phyloP scores from a whole-genome alignment of 371 early-diverging fungal genomes.

The Rhizopus delemar region DNA sequence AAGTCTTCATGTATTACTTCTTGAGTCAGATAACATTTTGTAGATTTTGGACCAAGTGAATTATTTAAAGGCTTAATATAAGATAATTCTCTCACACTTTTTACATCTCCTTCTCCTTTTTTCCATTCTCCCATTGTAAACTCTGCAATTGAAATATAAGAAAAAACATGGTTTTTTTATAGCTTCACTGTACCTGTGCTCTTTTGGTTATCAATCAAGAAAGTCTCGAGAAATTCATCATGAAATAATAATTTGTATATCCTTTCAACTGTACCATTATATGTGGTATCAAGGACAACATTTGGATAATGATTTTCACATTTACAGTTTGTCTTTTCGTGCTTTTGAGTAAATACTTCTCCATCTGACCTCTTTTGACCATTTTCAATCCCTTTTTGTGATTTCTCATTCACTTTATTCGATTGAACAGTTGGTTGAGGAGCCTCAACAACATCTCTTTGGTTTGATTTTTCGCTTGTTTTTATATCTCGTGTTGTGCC shows the following conservation, averaged over 20 bases:
- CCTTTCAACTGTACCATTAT: conserved; percentile 48
- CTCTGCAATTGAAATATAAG: conserved; percentile 23
- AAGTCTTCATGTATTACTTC: conserved; percentile 61
- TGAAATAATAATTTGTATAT: conserved; percentile 54
- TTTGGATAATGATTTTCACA: conserved; percentile 57
- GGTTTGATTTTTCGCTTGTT: neutral
- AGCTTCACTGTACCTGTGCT: conserved; percentile 36
- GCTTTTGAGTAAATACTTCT: conserved; percentile 14
- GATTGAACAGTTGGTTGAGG: neutral
- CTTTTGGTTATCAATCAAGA: conserved; percentile 45
- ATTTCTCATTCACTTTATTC: neutral
- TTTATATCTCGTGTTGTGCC: neutral
- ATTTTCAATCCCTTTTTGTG: neutral
- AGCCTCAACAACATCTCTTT: neutral
- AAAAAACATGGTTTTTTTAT: neutral
- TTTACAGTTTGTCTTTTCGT: conserved; percentile 47
- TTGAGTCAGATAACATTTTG: conserved; percentile 66
- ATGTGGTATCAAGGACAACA: conserved; percentile 51
- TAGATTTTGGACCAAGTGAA: conserved; percentile 66
- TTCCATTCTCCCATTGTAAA: conserved; percentile 46
- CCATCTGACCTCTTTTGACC: conserved; percentile 1
- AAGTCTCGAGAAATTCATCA: conserved; percentile 42
- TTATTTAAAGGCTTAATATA: conserved; percentile 45
- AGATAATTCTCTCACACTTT: conserved; percentile 33
- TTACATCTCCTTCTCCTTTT: conserved; percentile 25